Base-by-base conservation (phyloP, 2,329 filamentous ascomycete genomes). In the Arthrocladium fulminans region DNA sequence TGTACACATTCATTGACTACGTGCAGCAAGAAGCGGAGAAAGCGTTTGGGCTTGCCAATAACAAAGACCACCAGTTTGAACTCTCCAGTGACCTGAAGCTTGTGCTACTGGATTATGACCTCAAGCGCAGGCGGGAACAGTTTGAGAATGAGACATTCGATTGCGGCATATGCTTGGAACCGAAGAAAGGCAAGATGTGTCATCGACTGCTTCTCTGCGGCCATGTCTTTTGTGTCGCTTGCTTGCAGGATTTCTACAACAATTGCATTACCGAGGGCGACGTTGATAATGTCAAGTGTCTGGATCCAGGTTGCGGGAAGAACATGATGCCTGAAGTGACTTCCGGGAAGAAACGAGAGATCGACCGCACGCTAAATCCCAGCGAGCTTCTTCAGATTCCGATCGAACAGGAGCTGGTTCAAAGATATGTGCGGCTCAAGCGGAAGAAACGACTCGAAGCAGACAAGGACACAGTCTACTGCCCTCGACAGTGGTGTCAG, bases 371-470 rank as follows among this genome's bases (percentile, higher is more conserved):
- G 9, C 71, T 96, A 54, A 88, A 79, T 55, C 88, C 90, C 0
- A 86, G 84, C 60, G 89, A 97, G 66, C 76, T 97, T 35, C 71
- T 88, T 3, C 81, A 87, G 59, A 87, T 90, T 38, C 83, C 83
- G 0, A 67, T 90, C 1, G 72, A 80, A 2, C 76, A 83, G 50
- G 80, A 85, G 13, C 76, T 75, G 27, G 88, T 96, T 2, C 83
- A 86, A 60, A 83, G 92, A 48, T 98, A 94, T 63, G 86, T 94
- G 3, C 81, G 81, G 30, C 75, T 97, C 52, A 96, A 92, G 68
- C 86, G 94, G 61, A 97, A 97, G 70, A 86, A 85, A 55, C 85
- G 88, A 63, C 78, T 97, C 2, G 92, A 97, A 65, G 83, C 87
- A 0, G 89, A 97, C 66, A 94, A 89, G 61, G 84, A 82, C 50